These are phyloP conservation scores for Apium graveolens DNA, from an alignment of 129 eudicot genomes.

Conservation along the genomic window DNA sequence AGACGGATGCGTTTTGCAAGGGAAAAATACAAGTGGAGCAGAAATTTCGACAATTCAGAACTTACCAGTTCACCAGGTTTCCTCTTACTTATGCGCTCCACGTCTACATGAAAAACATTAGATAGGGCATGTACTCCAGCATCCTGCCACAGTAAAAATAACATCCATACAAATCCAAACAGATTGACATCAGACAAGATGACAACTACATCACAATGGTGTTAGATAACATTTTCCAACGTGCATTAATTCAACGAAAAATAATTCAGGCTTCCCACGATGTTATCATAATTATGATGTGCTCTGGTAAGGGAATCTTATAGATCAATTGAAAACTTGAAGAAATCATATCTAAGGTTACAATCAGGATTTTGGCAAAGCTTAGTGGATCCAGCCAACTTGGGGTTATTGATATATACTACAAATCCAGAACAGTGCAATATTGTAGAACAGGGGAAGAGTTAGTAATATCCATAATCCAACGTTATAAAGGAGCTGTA, in stretches of 20 bases:
- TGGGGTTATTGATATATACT: background rate
- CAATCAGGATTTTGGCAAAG: background rate
- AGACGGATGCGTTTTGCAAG: background rate
- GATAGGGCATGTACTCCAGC: conserved; percentile 96
- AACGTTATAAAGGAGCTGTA: background rate
- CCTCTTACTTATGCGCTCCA: conserved; percentile 90
- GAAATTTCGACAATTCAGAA: background rate
- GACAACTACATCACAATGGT: background rate
- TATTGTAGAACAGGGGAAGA: background rate
- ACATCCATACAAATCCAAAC: background rate
- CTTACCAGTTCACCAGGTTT: conserved; percentile 90
- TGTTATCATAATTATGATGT: background rate
- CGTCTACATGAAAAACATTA: conserved; percentile 93
- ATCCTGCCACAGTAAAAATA: conserved; percentile 47
- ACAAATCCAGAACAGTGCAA: background rate
- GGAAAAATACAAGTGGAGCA: background rate
- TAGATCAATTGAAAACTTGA: background rate
- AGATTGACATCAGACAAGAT: background rate
- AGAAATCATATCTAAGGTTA: background rate
- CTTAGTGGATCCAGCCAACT: background rate
- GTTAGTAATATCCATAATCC: background rate
- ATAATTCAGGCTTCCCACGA: background rate
- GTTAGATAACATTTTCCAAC: background rate
- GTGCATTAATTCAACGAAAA: background rate
- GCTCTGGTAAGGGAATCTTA: background rate